These are phyloP conservation scores for Davidsoniella australis DNA, from an alignment of 2,329 filamentous ascomycete species.

Conservation along the genomic window DNA sequence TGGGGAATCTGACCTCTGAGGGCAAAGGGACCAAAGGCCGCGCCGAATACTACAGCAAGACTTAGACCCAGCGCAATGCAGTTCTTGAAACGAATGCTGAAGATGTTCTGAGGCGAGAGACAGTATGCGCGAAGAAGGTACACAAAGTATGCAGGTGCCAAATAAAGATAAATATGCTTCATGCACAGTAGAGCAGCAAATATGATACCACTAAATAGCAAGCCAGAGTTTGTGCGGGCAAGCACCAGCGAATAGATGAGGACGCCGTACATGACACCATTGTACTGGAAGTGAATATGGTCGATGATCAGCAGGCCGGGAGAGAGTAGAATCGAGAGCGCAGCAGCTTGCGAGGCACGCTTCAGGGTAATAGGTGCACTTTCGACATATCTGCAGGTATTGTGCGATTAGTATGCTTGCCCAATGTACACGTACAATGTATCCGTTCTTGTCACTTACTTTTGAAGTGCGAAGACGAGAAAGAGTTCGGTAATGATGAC, in stretches of 20 bases:
- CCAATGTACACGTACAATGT: background rate
- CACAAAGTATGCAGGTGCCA: constrained; percentile 90
- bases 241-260: constrained; percentile 74
- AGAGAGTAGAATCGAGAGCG: constrained; percentile 76
- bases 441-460: constrained; percentile 26
- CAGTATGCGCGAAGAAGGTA: constrained; percentile 84
- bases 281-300: constrained; percentile 98
- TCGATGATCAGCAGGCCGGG: constrained; percentile 93
- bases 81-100: constrained; percentile 61
- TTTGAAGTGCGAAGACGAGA: constrained; percentile 64
- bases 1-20: constrained; percentile 70
- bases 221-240: constrained; percentile 55
- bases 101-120: constrained; percentile 57
- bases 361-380: constrained; percentile 48
- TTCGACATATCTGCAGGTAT: constrained; percentile 49
- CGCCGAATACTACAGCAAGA: constrained; percentile 52
- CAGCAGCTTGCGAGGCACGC: constrained; percentile 66
- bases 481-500: constrained; percentile 77
- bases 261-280: constrained; percentile 87
- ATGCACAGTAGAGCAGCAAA: constrained; percentile 80
- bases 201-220: constrained; percentile 61
- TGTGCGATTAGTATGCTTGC: background rate
- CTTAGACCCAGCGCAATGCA: constrained; percentile 65
- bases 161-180: constrained; percentile 96
- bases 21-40: constrained; percentile 82